Evolutionary conservation across 2,329 filamentous ascomycete species (phyloP).

Genomic region (Thelonectria olida): DNA sequence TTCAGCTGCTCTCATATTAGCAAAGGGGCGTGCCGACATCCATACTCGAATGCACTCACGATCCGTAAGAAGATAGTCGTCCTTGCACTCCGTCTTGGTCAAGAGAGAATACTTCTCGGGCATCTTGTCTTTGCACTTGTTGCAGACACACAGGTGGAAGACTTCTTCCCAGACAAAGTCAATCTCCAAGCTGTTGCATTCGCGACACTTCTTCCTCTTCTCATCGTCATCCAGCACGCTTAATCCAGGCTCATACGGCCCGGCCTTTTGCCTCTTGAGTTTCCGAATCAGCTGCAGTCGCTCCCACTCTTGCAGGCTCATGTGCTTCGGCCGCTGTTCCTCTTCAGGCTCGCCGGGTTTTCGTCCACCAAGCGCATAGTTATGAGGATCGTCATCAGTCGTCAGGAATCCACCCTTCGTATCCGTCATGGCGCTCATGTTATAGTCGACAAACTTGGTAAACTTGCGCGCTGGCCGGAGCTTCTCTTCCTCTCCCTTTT

Average conservation of each 20-base stretch:
- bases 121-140: slow-evolving; percentile 84
- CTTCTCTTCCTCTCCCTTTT: slow-evolving; percentile 54
- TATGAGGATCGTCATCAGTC: slow-evolving; percentile 90
- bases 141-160: slow-evolving; percentile 80
- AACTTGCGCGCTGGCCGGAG: slow-evolving; percentile 88
- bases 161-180: slow-evolving; percentile 95
- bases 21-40: background rate
- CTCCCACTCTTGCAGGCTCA: slow-evolving; percentile 95
- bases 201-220: slow-evolving; percentile 78
- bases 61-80: slow-evolving; percentile 95
- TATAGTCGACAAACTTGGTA: slow-evolving; percentile 94
- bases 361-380: slow-evolving; percentile 71
- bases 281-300: slow-evolving; percentile 78
- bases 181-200: slow-evolving; percentile 86
- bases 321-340: slow-evolving; percentile 79
- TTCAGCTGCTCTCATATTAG: slow-evolving; percentile 67
- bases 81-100: slow-evolving; percentile 95
- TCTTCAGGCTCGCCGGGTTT: slow-evolving; percentile 48
- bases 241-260: slow-evolving; percentile 90
- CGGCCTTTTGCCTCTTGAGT: slow-evolving; percentile 76
- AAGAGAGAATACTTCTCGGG: slow-evolving; percentile 95
- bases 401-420: slow-evolving; percentile 96
- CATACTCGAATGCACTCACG: slow-evolving; percentile 63
- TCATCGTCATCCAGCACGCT: slow-evolving; percentile 73
- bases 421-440: slow-evolving; percentile 97